Evolutionary conservation across 257 asterid species (phyloP).

Genomic region (Verbascum thapsus): DNA sequence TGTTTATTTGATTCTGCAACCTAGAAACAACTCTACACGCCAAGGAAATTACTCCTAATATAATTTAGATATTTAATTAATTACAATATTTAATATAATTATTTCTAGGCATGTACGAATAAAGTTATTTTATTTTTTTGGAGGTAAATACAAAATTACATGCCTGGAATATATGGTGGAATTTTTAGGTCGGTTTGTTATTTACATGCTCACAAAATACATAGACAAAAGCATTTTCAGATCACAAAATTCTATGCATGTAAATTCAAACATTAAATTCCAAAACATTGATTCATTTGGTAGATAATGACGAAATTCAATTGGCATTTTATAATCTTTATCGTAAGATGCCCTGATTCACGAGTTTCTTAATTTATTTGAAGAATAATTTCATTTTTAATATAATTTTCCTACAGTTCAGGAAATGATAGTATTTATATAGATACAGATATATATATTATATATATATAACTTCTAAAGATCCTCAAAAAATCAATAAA

Average conservation of each 20-base stretch:
- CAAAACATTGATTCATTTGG: slow-evolving; percentile 33
- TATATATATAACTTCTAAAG: too few species aligned
- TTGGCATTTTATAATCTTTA: not conserved
- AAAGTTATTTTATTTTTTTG: not conserved
- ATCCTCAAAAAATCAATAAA: too few species aligned
- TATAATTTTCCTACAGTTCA: too few species aligned
- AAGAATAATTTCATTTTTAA: not conserved
- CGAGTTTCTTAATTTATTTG: slow-evolving; percentile 5
- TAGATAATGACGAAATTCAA: slow-evolving; percentile 3
- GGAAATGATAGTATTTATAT: too few species aligned
- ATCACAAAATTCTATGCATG: slow-evolving; percentile 15
- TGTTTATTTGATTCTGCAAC: not conserved
- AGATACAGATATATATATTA: too few species aligned
- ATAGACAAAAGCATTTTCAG: not conserved
- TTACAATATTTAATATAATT: not conserved
- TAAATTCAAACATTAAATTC: slow-evolving; percentile 24
- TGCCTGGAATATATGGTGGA: slow-evolving; percentile 23
- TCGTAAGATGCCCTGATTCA: slow-evolving; percentile 19
- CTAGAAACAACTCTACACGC: too few species aligned
- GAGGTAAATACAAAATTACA: not conserved
- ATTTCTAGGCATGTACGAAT: not conserved
- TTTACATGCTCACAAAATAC: not conserved
- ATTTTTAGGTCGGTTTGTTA: slow-evolving; percentile 8
- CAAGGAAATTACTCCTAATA: not conserved
- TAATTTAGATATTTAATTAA: not conserved